These are phyloP conservation scores for Penicillium sp. DNA, from an alignment of 2,329 filamentous ascomycete species.

Conservation along the genomic window DNA sequence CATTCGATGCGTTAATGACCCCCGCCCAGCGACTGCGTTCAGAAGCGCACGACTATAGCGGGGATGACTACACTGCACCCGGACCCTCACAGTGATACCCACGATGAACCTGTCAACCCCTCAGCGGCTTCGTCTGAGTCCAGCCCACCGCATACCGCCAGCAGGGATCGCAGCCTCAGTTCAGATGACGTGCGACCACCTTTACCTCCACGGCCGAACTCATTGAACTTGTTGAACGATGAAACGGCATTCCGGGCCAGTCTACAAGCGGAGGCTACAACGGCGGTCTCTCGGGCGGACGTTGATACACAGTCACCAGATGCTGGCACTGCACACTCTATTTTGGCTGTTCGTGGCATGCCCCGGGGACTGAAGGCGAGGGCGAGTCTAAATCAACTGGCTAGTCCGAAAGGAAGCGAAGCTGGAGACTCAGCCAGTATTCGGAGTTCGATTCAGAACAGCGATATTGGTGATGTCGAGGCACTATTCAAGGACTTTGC, in stretches of 20 bases:
- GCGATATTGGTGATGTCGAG: constrained; percentile 69
- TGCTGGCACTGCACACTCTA: constrained; percentile 66
- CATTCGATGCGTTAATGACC: constrained; percentile 9
- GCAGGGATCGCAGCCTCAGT: constrained; percentile 22
- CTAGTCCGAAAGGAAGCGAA: constrained; percentile 50
- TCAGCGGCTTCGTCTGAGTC: constrained; percentile 8
- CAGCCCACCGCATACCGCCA: constrained; percentile 17
- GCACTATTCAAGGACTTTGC: constrained; percentile 75
- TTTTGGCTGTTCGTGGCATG: constrained; percentile 43
- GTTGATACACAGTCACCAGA: constrained; percentile 73
- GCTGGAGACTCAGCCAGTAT: constrained; percentile 52
- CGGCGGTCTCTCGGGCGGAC: constrained; percentile 77
- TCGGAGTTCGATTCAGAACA: constrained; percentile 51
- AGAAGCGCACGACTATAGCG: constrained; percentile 25
- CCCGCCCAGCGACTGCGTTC: constrained; percentile 19
- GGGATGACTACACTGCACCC: constrained; percentile 20
- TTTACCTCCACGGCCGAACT: constrained; percentile 47
- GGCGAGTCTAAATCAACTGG: constrained; percentile 41
- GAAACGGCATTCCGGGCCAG: constrained; percentile 33
- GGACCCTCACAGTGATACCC: constrained; percentile 12
- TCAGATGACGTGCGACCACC: constrained; percentile 43
- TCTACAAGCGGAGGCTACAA: constrained; percentile 68
- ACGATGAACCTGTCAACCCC: constrained; percentile 10
- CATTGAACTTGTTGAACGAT: constrained; percentile 36
- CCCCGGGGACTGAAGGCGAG: constrained; percentile 32